phyloP scores from a whole-genome alignment of 2,329 filamentous ascomycete genomes.

The Talaromyces pinophilus region DNA sequence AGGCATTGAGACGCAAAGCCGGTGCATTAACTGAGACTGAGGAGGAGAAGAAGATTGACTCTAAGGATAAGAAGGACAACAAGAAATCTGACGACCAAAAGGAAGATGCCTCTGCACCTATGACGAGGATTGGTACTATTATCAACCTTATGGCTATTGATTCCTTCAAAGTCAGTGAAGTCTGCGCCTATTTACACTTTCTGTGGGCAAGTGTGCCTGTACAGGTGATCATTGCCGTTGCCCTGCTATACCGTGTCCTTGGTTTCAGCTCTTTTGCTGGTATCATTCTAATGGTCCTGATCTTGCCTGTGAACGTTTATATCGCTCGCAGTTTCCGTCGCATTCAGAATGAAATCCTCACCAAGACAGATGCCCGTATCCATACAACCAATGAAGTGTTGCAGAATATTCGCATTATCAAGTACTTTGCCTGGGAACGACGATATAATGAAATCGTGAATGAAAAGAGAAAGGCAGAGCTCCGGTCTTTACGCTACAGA shows the following conservation, averaged over 20 bases:
- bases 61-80: conserved; percentile 51
- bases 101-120: conserved; percentile 62
- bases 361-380: conserved; percentile 92
- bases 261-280: conserved; percentile 92
- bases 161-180: conserved; percentile 96
- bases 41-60: conserved; percentile 55
- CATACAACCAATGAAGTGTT: conserved; percentile 95
- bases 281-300: conserved; percentile 82
- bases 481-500: conserved; percentile 74
- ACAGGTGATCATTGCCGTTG: conserved; percentile 78
- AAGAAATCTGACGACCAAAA: conserved; percentile 28
- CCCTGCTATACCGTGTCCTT: conserved; percentile 83
- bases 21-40: conserved; percentile 74
- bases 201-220: conserved; percentile 89
- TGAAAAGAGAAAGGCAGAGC: conserved; percentile 79
- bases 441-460: conserved; percentile 84
- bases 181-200: conserved; percentile 93
- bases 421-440: conserved; percentile 98
- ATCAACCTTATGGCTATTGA: conserved; percentile 99
- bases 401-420: conserved; percentile 98
- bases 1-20: conserved; percentile 87
- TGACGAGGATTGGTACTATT: conserved; percentile 89
- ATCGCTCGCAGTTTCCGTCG: conserved; percentile 83
- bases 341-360: conserved; percentile 87
- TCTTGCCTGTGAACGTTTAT: conserved; percentile 86